Evolutionary conservation across 2,329 filamentous ascomycete species (phyloP), one percentile per base, ranked within the genome.

Genomic region (Phoma sp.): DNA sequence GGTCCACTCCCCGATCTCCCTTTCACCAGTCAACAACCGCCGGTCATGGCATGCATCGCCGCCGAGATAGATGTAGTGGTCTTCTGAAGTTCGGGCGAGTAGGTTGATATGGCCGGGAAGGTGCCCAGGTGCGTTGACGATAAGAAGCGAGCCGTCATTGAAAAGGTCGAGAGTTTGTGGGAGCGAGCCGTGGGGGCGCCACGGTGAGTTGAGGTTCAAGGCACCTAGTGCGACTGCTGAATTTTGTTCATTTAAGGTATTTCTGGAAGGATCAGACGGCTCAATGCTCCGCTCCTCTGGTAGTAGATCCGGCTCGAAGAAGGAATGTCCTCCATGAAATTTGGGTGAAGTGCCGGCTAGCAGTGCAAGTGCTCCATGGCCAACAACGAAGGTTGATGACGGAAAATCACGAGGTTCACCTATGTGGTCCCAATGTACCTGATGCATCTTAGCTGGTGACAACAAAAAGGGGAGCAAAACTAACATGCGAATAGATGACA

Each of bases 31-130:
- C 59, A 85, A 59, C 2, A 85, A 69, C 23, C 83, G 68, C 0
- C 72, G 69, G 57, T 85, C 81, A 57, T 86, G 83, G 53, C 80
- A 85, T 15, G 80, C 78, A 66, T 86, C 83, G 2, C 82, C 83
- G 7, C 75, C 80, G 1, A 85, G 75, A 57, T 80, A 81, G 1
- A 83, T 65, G 64, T 77, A 79, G 15, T 75, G 73, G 12, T 60
- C 54, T 2, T 67, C 50, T 0, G 70, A 73, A 0, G 75, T 73
- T 0, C 77, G 73, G 7, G 74, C 78, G 0, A 84, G 74, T 0
- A 84, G 60, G 47, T 83, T 84, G 7, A 84, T 69, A 55, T 84
- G 82, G 0, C 82, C 83, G 1, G 78, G 77, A 0, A 84, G 62
- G 64, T 84, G 83, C 0, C 83, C 83, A 0, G 82, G 83, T 0